Percentiles rank a stretch among this genome's conserved stretches.
These are phyloP conservation scores for Microcyclosporella mali DNA, from an alignment of 2,329 filamentous ascomycete genomes.

Conservation along the genomic window DNA sequence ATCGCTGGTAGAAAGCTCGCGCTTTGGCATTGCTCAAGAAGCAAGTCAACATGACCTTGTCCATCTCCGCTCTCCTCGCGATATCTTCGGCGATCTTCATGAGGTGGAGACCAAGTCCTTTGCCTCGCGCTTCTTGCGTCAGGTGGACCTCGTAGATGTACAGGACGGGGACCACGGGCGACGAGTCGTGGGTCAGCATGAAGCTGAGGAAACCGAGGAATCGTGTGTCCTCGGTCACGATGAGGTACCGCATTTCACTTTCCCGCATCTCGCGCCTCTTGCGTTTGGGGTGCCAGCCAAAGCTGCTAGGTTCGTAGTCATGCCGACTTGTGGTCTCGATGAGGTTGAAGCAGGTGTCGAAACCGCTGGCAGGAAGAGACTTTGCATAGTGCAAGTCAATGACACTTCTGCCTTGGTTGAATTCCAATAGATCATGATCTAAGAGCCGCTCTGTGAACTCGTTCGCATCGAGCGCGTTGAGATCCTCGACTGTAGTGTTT, in stretches of 20 bases:
- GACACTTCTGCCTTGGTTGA: too few relatives aligned
- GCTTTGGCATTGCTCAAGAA: constrained; percentile 57
- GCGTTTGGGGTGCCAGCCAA: constrained; percentile 37
- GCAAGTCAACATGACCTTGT: constrained; percentile 70
- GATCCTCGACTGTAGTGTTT: constrained; percentile 5
- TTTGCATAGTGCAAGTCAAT: constrained; percentile 3
- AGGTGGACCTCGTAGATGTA: constrained; percentile 80
- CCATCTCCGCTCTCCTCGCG: constrained; percentile 50
- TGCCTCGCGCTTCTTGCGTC: constrained; percentile 50
- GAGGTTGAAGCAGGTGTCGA: constrained; percentile 46
- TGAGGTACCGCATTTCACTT: constrained; percentile 60
- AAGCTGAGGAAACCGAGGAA: constrained; percentile 50
- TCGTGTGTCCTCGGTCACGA: constrained; percentile 38
- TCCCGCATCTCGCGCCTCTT: constrained; percentile 66
- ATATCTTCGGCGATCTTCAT: constrained; percentile 52
- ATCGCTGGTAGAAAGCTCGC: constrained; percentile 54
- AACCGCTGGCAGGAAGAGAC: constrained; percentile 25
- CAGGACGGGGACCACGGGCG: constrained; percentile 54
- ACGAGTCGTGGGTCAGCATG: constrained; percentile 63
- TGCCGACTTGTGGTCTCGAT: constrained; percentile 58
- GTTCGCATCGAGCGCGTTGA: constrained; percentile 10
- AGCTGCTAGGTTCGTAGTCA: constrained; percentile 58
- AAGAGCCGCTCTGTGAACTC: constrained; percentile 8
- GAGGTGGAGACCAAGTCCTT: constrained; percentile 56
- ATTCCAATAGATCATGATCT: too few relatives aligned